Conservation (phyloP, 495 filamentous ascomycete species). For the Rostrohypoxylon terebratum region DNA sequence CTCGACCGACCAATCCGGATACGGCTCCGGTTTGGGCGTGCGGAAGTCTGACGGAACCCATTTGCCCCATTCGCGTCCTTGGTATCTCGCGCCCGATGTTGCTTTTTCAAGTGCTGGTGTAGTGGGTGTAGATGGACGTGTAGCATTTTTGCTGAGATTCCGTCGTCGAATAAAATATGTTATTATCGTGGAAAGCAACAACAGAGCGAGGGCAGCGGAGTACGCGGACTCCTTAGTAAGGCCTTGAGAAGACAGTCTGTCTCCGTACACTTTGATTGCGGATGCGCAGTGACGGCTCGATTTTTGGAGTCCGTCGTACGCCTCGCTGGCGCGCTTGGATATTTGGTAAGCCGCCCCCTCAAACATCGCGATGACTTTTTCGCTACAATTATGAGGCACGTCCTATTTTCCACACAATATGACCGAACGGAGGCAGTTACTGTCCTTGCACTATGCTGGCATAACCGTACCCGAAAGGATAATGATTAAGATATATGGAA, state of each 20-base stretch:
- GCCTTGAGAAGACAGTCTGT: not conserved
- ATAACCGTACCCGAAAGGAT: conserved; percentile 1
- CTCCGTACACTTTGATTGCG: conserved; percentile 16
- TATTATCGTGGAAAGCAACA: conserved; percentile 30
- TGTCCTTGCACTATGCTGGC: not conserved
- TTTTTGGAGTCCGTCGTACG: conserved; percentile 16
- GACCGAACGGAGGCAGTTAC: not conserved
- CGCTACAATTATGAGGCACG: not conserved
- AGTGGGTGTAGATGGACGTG: conserved; percentile 42
- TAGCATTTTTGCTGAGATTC: conserved; percentile 17
- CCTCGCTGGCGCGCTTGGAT: conserved; percentile 10
- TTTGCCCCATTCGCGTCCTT: conserved; percentile 57
- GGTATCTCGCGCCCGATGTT: conserved; percentile 28
- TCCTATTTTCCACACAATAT: not conserved
- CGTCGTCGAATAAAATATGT: conserved; percentile 34
- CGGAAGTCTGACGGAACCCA: conserved; percentile 79
- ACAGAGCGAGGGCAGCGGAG: conserved; percentile 17
- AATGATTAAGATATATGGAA: conserved; percentile 20
- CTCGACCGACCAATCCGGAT: conserved; percentile 76
- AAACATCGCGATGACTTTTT: conserved; percentile 9
- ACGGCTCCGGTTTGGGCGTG: conserved; percentile 73
- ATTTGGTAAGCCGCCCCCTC: conserved; percentile 12
- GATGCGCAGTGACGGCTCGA: conserved; percentile 14
- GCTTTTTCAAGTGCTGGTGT: conserved; percentile 40
- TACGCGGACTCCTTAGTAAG: conserved; percentile 14